phyloP scores from a whole-genome alignment of 2,329 filamentous ascomycete genomes.

The Tolypocladium guangdongense region DNA sequence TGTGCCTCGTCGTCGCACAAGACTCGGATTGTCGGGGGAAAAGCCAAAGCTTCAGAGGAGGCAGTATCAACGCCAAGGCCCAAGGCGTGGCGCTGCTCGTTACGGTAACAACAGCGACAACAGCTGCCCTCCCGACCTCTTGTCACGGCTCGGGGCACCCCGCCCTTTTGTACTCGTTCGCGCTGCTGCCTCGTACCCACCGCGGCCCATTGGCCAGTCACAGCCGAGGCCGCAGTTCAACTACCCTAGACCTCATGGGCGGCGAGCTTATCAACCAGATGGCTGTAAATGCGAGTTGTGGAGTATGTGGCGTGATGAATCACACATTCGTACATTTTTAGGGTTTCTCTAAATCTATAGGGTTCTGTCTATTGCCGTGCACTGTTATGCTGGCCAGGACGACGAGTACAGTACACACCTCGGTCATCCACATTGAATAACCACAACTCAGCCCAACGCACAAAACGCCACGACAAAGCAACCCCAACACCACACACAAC shows the following conservation, averaged over 20 bases:
- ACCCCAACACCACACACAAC: not conserved
- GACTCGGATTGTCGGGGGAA: not conserved
- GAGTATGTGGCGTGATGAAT: too few species aligned
- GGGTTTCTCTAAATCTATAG: too few species aligned
- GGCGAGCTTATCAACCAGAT: not conserved
- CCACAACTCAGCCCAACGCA: not conserved
- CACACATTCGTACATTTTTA: too few species aligned
- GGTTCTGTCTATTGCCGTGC: too few species aligned
- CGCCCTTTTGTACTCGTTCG: conserved; percentile 3
- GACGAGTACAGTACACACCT: not conserved
- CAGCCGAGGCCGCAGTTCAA: not conserved
- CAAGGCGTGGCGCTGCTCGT: not conserved
- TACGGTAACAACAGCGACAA: not conserved
- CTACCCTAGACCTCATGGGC: not conserved
- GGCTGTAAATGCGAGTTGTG: not conserved
- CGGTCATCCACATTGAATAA: not conserved
- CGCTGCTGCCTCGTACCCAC: not conserved
- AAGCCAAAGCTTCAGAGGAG: not conserved
- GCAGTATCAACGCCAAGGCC: not conserved
- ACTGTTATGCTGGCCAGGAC: too few species aligned
- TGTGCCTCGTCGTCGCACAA: not conserved
- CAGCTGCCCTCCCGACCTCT: not conserved
- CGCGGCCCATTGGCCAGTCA: not conserved
- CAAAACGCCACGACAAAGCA: not conserved
- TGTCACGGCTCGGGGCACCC: not conserved